Percentiles rank a stretch among this genome's conserved stretches.
Evolutionary conservation across 495 filamentous ascomycete species (phyloP).

Genomic region (Rhypophila decipiens): DNA sequence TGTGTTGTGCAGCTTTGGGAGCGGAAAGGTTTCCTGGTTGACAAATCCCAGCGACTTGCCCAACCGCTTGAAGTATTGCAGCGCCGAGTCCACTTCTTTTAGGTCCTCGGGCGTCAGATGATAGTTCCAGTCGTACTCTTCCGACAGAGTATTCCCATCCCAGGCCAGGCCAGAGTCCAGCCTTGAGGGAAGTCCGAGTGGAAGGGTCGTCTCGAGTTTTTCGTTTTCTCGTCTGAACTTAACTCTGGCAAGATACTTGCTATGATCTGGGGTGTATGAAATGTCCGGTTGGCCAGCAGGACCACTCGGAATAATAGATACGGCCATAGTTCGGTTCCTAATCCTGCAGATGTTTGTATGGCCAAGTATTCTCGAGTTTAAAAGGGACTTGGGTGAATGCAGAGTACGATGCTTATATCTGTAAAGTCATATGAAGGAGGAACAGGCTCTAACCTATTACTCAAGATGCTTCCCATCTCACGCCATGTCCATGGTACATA

Average conservation of each 20-base stretch:
- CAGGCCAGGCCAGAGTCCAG: conserved; percentile 49
- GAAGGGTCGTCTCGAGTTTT: conserved; percentile 35
- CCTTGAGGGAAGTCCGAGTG: conserved; percentile 44
- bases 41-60: conserved; percentile 42
- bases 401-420: too few relatives aligned
- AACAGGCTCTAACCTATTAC: too few relatives aligned
- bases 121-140: conserved; percentile 48
- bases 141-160: conserved; percentile 47
- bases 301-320: too few relatives aligned
- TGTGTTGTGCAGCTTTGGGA: conserved; percentile 42
- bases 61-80: conserved; percentile 52
- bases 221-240: conserved; percentile 41
- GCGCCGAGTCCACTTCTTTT: conserved; percentile 49
- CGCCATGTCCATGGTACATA: too few relatives aligned
- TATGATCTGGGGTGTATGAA: conserved; percentile 48
- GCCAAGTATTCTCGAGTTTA: too few relatives aligned
- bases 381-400: too few relatives aligned
- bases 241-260: conserved; percentile 48
- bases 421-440: too few relatives aligned
- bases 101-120: conserved; percentile 40
- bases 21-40: conserved; percentile 49
- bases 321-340: too few relatives aligned
- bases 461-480: too few relatives aligned
- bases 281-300: conserved; percentile 47
- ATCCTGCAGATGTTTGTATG: too few relatives aligned